Evolutionary conservation across 208 protist genomes (phyloP), one percentile per base, ranked within the genome.

Genomic region (Trypanosoma grayi): DNA sequence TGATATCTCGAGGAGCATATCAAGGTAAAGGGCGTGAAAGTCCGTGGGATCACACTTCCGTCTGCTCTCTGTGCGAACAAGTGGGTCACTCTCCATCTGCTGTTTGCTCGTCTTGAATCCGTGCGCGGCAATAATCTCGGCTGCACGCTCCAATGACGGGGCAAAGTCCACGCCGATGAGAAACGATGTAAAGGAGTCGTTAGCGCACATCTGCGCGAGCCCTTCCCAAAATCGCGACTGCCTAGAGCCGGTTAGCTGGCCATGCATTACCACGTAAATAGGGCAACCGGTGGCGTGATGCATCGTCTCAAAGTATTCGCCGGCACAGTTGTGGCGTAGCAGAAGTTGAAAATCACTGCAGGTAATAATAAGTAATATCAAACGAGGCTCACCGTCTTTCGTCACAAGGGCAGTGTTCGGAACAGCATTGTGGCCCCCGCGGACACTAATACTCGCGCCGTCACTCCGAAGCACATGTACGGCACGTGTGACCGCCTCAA

Each of bases 31-130:
- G 4, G 65, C 73, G 45, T 85, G 77, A 69, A 85, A 89, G 47
- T 92, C 82, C 3, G 62, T 82, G 1, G 85, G 80, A 25, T 86
- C 66, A 57, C 75, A 79, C 59, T 92, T 92, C 18, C 73, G 70
- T 41, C 71, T 57, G 5, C 67, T 67, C 41, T 92, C 81, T 0
- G 65, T 65, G 6, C 85, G 81, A 18, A 87, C 65, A 33, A 75
- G 33, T 40, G 77, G 79, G 30, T 90, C 80, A 27, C 37, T 46
- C 46, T 83, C 79, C 2, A 10, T 40, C 31, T 79, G 63, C 25
- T 75, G 36, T 27, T 54, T 60, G 24, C 77, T 77, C 16, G 79
- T 77, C 24, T 58, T 68, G 6, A 64, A 57, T 5, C 71, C 83
- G 20, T 90, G 75, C 0, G 44, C 62, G 24, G 81, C 77, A 25